These are phyloP conservation scores for Rhodotorula kratochvilovae DNA, from an alignment of 768 basidiomycete species.

Conservation along the genomic window DNA sequence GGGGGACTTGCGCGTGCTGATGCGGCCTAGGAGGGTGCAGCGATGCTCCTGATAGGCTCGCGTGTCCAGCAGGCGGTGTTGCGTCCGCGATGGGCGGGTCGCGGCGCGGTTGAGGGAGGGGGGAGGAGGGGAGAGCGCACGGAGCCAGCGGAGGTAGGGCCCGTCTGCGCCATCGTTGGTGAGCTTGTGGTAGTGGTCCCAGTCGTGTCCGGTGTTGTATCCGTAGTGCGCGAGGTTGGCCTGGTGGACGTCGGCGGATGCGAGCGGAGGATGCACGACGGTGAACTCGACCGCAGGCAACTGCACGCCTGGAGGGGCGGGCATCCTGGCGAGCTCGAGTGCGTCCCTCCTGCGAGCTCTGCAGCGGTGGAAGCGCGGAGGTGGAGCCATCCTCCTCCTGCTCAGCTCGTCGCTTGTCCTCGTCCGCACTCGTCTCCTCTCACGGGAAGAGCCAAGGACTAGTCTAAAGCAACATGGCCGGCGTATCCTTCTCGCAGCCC, in stretches of 20 bases:
- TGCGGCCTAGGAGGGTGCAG: no score
- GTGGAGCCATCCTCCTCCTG: not conserved
- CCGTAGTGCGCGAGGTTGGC: conserved; percentile 11
- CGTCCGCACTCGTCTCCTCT: no score
- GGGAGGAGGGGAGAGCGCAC: conserved; percentile 2
- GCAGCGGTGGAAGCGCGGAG: no score
- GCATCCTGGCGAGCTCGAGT: no score
- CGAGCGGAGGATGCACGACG: not conserved
- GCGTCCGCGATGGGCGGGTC: no score
- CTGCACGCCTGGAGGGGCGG: not conserved
- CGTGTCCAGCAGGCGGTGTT: no score
- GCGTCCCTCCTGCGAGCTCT: no score
- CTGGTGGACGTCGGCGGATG: not conserved
- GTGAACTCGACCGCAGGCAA: conserved; percentile 13
- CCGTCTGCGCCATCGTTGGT: not conserved
- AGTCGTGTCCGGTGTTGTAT: conserved; percentile 10
- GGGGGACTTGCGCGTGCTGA: no score
- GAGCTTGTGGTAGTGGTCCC: not conserved
- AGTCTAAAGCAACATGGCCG: not conserved
- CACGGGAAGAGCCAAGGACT: no score
- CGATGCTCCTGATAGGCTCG: no score
- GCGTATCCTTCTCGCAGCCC: not conserved
- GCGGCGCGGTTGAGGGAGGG: no score
- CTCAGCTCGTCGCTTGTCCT: not conserved
- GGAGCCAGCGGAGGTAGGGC: conserved; percentile 24